Percentiles rank a stretch among this genome's conserved stretches.
phyloP scores from a whole-genome alignment of 495 filamentous ascomycete species.

The Aspergillus ostianus region DNA sequence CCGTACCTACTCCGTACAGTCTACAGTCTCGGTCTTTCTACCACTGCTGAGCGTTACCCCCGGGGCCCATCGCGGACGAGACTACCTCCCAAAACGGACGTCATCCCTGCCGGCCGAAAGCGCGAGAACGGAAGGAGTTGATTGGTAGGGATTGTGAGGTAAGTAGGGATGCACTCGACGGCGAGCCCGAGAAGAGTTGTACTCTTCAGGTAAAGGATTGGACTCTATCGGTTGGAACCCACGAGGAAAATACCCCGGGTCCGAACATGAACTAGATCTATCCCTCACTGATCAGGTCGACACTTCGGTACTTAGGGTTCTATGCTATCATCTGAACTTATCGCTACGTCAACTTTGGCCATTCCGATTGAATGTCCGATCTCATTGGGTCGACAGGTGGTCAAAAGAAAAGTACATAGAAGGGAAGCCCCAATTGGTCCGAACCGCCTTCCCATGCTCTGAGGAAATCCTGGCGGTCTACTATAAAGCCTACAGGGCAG shows the following conservation, averaged over 20 bases:
- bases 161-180: too few relatives aligned
- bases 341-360: neutral
- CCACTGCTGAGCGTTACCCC: too few relatives aligned
- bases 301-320: neutral
- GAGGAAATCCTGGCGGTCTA: neutral
- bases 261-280: too few relatives aligned
- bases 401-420: neutral
- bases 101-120: neutral
- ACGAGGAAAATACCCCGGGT: too few relatives aligned
- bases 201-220: too few relatives aligned
- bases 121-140: neutral
- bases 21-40: too few relatives aligned
- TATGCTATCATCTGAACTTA: neutral
- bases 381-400: neutral
- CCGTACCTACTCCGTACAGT: too few relatives aligned
- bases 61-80: too few relatives aligned
- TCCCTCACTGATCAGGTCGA: neutral
- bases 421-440: neutral
- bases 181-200: too few relatives aligned
- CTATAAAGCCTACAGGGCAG: neutral
- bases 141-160: neutral
- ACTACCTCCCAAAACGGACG: neutral
- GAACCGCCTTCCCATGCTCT: neutral
- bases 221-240: too few relatives aligned
- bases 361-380: neutral